A percentile compares a stretch with the other conserved stretches of the same genome.
Conservation (phyloP, 2,329 filamentous ascomycete genomes). For the Talaromyces sp. region DNA sequence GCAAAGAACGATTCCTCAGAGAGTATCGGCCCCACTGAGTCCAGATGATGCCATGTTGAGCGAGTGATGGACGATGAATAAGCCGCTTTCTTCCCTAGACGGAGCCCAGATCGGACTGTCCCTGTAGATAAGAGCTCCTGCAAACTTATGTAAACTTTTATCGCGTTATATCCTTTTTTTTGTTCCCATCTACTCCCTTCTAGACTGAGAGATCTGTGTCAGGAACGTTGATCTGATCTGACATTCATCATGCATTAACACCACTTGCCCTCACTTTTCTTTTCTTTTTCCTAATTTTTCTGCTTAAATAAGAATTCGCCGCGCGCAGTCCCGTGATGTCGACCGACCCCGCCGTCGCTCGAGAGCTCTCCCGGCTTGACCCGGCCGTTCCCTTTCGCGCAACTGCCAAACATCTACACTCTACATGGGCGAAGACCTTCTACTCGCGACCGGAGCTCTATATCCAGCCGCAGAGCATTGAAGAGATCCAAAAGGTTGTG, state of each 20-base stretch:
- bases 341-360: constrained; percentile 45
- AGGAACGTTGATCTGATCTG: neutral
- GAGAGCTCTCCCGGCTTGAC: constrained; percentile 56
- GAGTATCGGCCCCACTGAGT: neutral
- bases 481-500: constrained; percentile 78
- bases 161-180: neutral
- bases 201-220: neutral
- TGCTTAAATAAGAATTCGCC: neutral
- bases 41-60: constrained; percentile 4
- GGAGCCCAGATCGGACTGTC: neutral
- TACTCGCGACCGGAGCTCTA: constrained; percentile 85
- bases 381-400: constrained; percentile 71
- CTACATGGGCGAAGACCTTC: constrained; percentile 94
- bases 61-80: constrained; percentile 1
- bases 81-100: neutral
- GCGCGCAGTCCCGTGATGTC: constrained; percentile 5
- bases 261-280: neutral
- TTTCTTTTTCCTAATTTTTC: too few relatives aligned
- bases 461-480: constrained; percentile 71
- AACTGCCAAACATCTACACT: constrained; percentile 66
- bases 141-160: too few relatives aligned
- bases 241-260: constrained; percentile 4
- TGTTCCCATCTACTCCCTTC: neutral
- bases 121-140: neutral
- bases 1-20: neutral